A percentile compares a stretch with the other conserved stretches of the same genome.
Conservation (phyloP, 2,329 filamentous ascomycete genomes). For the Fusarium sp. region DNA sequence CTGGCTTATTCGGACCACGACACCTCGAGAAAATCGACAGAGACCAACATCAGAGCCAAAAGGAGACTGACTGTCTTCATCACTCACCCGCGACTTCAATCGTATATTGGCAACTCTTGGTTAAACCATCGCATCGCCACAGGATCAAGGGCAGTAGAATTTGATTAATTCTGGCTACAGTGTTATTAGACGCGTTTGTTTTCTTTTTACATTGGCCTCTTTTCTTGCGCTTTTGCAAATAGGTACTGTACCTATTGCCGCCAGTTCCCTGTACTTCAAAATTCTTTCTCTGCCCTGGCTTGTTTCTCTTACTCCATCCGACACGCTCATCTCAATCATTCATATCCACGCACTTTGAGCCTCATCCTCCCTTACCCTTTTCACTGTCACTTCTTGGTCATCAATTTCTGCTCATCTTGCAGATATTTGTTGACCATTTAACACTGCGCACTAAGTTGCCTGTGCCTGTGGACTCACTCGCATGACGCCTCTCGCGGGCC, state of each 20-base stretch:
- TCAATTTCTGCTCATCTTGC: conserved; percentile 21
- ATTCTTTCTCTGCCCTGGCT: conserved; percentile 49
- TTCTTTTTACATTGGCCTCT: conserved; percentile 21
- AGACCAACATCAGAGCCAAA: conserved; percentile 51
- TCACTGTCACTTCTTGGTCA: conserved; percentile 7
- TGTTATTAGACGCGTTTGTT: conserved; percentile 27
- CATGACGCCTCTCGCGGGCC: conserved; percentile 46
- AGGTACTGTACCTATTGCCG: conserved; percentile 27
- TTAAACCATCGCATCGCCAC: conserved; percentile 21
- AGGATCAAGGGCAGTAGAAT: not conserved
- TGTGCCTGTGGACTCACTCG: conserved; percentile 38
- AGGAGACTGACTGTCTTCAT: conserved; percentile 48
- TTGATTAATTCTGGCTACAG: not conserved
- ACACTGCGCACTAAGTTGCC: conserved; percentile 32
- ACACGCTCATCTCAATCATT: conserved; percentile 47
- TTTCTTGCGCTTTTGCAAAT: conserved; percentile 35
- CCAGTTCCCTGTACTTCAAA: conserved; percentile 48
- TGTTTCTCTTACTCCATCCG: conserved; percentile 47
- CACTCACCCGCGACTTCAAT: conserved; percentile 41
- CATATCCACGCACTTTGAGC: conserved; percentile 41
- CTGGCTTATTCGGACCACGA: conserved; percentile 57
- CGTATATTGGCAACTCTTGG: conserved; percentile 32
- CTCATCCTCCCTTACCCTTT: conserved; percentile 28
- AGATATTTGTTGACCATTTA: conserved; percentile 20
- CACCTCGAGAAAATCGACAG: conserved; percentile 54